Conservation (phyloP, 2,329 filamentous ascomycete species). For the Sclerotinia spermophila region DNA sequence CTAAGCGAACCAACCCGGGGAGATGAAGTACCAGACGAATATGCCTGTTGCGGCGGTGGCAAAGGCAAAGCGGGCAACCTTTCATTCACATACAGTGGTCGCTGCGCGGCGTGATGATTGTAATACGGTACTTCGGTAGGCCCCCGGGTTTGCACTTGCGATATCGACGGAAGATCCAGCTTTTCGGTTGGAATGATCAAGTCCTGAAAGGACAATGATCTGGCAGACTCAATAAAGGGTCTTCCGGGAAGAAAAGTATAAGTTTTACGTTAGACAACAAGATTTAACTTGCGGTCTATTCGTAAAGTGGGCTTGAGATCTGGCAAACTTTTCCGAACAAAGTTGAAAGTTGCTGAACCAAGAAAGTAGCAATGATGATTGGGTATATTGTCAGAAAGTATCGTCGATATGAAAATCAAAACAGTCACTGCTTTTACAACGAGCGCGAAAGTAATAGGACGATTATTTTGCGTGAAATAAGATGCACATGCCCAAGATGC, state of each 20-base stretch:
- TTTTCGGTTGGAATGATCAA: slow-evolving; percentile 63
- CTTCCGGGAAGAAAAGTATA: slow-evolving; percentile 18
- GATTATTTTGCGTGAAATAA: slow-evolving; percentile 33
- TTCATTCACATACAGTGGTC: slow-evolving; percentile 65
- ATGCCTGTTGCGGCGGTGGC: slow-evolving; percentile 59
- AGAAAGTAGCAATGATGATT: slow-evolving; percentile 20
- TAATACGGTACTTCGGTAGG: slow-evolving; percentile 67
- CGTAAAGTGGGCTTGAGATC: background rate
- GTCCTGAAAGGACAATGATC: slow-evolving; percentile 35
- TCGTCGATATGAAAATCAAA: slow-evolving; percentile 18
- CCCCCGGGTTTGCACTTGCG: slow-evolving; percentile 77
- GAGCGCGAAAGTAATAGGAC: slow-evolving; percentile 28
- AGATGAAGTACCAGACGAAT: slow-evolving; percentile 68
- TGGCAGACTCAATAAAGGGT: slow-evolving; percentile 30
- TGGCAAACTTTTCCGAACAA: background rate
- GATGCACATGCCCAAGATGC: slow-evolving; percentile 30
- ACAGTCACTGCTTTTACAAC: slow-evolving; percentile 27
- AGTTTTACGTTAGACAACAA: slow-evolving; percentile 17
- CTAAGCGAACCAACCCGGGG: slow-evolving; percentile 68
- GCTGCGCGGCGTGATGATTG: slow-evolving; percentile 61
- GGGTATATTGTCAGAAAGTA: slow-evolving; percentile 21
- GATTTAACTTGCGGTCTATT: slow-evolving; percentile 16
- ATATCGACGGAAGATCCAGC: slow-evolving; percentile 89
- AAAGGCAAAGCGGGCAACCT: slow-evolving; percentile 69
- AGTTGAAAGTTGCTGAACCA: slow-evolving; percentile 10